phyloP scores from a whole-genome alignment of 2,329 filamentous ascomycete species.

The Fusarium sp. region DNA sequence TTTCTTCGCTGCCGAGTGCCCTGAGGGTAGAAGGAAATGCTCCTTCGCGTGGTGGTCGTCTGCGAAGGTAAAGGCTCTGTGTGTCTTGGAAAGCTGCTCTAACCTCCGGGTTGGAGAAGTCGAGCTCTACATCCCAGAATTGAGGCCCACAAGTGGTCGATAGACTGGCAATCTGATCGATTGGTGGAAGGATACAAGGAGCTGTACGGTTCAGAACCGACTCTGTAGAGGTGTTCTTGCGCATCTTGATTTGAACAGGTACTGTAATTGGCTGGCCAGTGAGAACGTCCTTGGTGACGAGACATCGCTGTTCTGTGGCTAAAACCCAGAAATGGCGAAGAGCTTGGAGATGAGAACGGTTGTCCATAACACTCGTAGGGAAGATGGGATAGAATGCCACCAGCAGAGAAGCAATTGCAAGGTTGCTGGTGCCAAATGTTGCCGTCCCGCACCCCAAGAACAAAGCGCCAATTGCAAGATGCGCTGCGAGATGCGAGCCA shows the following conservation, averaged over 20 bases:
- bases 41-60: conserved; percentile 75
- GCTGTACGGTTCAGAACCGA: conserved; percentile 61
- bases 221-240: conserved; percentile 56
- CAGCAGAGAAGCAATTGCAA: conserved; percentile 87
- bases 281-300: conserved; percentile 88
- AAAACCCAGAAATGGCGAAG: conserved; percentile 98
- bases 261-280: conserved; percentile 83
- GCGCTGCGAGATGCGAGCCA: conserved; percentile 91
- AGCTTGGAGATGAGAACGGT: conserved; percentile 93
- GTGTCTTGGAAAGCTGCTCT: conserved; percentile 72
- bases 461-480: conserved; percentile 89
- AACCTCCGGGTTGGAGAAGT: conserved; percentile 77
- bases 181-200: conserved; percentile 73
- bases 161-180: conserved; percentile 72
- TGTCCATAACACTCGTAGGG: conserved; percentile 90
- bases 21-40: conserved; percentile 81
- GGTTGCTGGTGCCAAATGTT: conserved; percentile 89
- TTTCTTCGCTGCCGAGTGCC: conserved; percentile 69
- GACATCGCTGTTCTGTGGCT: conserved; percentile 88
- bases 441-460: conserved; percentile 94
- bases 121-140: conserved; percentile 86
- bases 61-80: conserved; percentile 80
- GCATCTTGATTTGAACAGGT: conserved; percentile 75
- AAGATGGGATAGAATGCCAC: conserved; percentile 96
- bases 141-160: conserved; percentile 71